phyloP scores from a whole-genome alignment of 805 yeast species.

The Yarrowia osloensis region DNA sequence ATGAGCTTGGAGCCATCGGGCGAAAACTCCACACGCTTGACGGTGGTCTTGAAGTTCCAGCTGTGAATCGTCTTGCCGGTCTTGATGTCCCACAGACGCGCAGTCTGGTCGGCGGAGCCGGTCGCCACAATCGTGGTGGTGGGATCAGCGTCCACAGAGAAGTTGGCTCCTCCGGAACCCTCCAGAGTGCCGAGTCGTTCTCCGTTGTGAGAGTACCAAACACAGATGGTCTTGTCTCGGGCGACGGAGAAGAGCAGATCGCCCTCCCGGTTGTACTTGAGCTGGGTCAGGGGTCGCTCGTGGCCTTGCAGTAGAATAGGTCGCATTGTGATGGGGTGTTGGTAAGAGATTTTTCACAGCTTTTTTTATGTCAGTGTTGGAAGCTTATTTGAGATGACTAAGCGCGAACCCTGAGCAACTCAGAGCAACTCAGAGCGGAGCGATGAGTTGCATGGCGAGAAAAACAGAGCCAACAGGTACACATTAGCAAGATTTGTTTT shows the following conservation, averaged over 20 bases:
- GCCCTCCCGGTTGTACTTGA: slow-evolving; percentile 93
- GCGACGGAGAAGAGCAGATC: slow-evolving; percentile 90
- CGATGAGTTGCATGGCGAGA: no score
- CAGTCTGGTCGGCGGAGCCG: slow-evolving; percentile 86
- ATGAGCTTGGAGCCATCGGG: slow-evolving; percentile 69
- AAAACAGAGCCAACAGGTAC: no score
- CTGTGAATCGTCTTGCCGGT: slow-evolving; percentile 75
- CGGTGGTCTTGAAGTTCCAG: slow-evolving; percentile 81
- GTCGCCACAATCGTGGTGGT: slow-evolving; percentile 73
- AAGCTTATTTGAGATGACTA: not conserved
- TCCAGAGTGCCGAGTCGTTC: slow-evolving; percentile 91
- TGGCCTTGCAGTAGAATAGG: slow-evolving; percentile 61
- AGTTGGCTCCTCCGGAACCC: slow-evolving; percentile 90
- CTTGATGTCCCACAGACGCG: slow-evolving; percentile 79
- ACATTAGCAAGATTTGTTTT: no score
- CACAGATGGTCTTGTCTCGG: slow-evolving; percentile 79
- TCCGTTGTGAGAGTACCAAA: slow-evolving; percentile 95
- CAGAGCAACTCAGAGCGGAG: no score
- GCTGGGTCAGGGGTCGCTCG: slow-evolving; percentile 96
- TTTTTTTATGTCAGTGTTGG: not conserved
- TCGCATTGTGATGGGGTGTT: slow-evolving; percentile 6
- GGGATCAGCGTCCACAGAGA: slow-evolving; percentile 85
- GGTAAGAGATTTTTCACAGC: not conserved
- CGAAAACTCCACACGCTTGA: slow-evolving; percentile 83
- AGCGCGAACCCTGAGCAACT: not conserved